Conservation (phyloP, 352 stramenopile species). For the Globisporangium carolinianum region DNA sequence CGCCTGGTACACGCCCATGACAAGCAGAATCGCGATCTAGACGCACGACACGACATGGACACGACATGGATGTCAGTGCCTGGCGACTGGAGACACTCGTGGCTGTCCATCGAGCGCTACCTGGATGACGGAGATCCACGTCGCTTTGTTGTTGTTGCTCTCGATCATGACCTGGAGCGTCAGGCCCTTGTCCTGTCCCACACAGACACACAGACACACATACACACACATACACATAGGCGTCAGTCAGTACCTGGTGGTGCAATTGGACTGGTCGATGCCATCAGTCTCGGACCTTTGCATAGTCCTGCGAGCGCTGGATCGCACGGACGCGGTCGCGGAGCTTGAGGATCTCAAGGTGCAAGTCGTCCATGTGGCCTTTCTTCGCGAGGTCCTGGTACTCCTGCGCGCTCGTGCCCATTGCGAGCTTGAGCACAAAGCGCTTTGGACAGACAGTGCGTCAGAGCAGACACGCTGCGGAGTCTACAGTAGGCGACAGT, state of each 20-base stretch:
- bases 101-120: constrained; percentile 11
- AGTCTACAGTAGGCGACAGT: too few species aligned
- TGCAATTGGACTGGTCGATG: too few species aligned
- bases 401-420: constrained; percentile 68
- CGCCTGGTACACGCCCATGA: constrained; percentile 70
- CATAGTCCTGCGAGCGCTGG: constrained; percentile 81
- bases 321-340: constrained; percentile 72
- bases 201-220: not conserved
- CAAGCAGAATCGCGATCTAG: constrained; percentile 65
- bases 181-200: constrained; percentile 53
- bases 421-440: constrained; percentile 58
- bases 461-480: not conserved
- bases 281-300: constrained; percentile 31
- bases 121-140: constrained; percentile 80
- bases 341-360: constrained; percentile 75
- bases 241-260: too few species aligned
- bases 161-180: constrained; percentile 67
- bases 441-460: constrained; percentile 20
- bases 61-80: not conserved
- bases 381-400: constrained; percentile 82
- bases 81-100: not conserved
- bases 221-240: not conserved
- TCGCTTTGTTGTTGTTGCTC: constrained; percentile 68
- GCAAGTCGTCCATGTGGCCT: constrained; percentile 74
- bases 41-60: not conserved